These are phyloP conservation scores for Penicillium ochrochloron DNA, from an alignment of 495 filamentous ascomycete genomes.

Conservation along the genomic window DNA sequence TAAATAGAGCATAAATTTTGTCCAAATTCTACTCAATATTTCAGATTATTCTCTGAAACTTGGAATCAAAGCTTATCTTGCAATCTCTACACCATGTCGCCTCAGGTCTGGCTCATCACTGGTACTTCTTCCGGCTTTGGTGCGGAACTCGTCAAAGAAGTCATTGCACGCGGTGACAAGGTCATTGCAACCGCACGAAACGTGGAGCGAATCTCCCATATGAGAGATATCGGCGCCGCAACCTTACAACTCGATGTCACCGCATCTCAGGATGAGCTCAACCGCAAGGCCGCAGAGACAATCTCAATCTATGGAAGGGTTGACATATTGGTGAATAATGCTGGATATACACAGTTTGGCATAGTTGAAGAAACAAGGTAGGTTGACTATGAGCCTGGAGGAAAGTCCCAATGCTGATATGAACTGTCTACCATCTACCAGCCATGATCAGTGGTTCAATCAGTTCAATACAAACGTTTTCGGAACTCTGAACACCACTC, in stretches of 20 bases:
- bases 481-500: conserved; percentile 50
- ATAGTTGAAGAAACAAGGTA: conserved; percentile 30
- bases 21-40: not conserved
- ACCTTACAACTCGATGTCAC: conserved; percentile 52
- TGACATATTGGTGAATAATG: conserved; percentile 59
- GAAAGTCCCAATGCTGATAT: not conserved
- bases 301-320: conserved; percentile 43
- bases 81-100: conserved; percentile 14
- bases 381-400: not conserved
- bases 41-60: too few species aligned
- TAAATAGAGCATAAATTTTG: not conserved
- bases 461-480: conserved; percentile 46
- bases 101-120: conserved; percentile 60
- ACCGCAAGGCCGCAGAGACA: conserved; percentile 43
- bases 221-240: conserved; percentile 48
- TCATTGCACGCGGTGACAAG: conserved; percentile 49
- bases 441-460: conserved; percentile 17
- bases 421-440: not conserved
- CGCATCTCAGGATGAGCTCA: conserved; percentile 35
- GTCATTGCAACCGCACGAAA: conserved; percentile 61
- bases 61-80: not conserved
- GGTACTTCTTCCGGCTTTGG: conserved; percentile 61
- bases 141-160: conserved; percentile 45
- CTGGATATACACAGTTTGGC: conserved; percentile 44
- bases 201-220: conserved; percentile 41